Base-by-base conservation (phyloP, 176 grass and related monocot genomes). In the Lolium perenne region DNA sequence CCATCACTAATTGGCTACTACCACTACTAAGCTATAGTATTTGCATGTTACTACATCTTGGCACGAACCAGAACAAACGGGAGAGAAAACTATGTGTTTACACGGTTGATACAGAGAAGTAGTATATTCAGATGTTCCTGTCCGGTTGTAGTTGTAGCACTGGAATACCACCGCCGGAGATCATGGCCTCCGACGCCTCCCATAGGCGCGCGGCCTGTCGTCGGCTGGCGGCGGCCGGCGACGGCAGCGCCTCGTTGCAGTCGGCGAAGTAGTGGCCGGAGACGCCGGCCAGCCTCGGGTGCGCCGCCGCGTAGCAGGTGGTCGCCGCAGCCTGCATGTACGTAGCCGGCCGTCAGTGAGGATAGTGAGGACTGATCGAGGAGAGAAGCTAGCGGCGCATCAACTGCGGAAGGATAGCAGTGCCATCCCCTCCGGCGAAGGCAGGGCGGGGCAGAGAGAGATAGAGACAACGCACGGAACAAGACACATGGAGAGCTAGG, bases 211-310 rank as follows among this genome's bases (percentile, higher is more conserved):
- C 82, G 79, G 92, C 92, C 82, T 98, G 94, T 8, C 55, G 62
- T 21, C 46, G 59, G 86, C 45, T 87, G 70, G 65, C 43, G 76
- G 93, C 92, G n/a, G 75, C 73, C 82, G 90, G 88, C 53, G 97
- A 98, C 47, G 94, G 97, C 65, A 85, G 82, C 10, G 92, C 87
- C 88, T 98, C 97, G 91, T 98, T 98, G 90, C 97, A 95, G 92
- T 98, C 97, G 75, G 92, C 84, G 67, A 95, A 98, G 90, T 95
- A 98, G 84, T 86, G 91, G 41, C 94, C 94, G 67, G 97, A 91
- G 21, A 94, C 88, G 23, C 92, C 88, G 57, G 81, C 82, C 82
- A 95, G 53, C 76, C 88, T 86, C 61, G 92, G 86, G 82, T 98
- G 93, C 51, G 90, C 86, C 75, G 97, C 97, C 21, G 84, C 94